These are phyloP conservation scores for Penicillium goetzii DNA, from an alignment of 495 filamentous ascomycete species.

Conservation along the genomic window DNA sequence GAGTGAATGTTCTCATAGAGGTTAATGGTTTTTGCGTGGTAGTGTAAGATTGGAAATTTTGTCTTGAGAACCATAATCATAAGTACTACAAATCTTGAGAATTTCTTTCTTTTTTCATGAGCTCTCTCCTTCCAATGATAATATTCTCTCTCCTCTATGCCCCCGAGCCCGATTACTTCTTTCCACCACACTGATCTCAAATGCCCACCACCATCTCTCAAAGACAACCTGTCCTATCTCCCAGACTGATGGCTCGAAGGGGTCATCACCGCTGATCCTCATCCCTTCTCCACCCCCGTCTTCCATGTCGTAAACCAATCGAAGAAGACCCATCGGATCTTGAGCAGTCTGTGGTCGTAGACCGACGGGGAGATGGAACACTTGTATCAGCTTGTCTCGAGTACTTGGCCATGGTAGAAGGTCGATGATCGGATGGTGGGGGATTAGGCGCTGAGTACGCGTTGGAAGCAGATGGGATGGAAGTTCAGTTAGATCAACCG, in stretches of 20 bases:
- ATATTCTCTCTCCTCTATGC: conserved; percentile 24
- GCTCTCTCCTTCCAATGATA: conserved; percentile 1
- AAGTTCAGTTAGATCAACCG: conserved; percentile 25
- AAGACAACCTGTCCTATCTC: conserved; percentile 25
- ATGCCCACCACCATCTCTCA: conserved; percentile 56
- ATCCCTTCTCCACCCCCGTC: conserved; percentile 47
- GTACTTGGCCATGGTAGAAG: conserved; percentile 53
- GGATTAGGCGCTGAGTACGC: conserved; percentile 31
- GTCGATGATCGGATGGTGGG: conserved; percentile 56
- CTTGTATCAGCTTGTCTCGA: conserved; percentile 48
- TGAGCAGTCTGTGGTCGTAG: conserved; percentile 41
- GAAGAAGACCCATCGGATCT: conserved; percentile 41
- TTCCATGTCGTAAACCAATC: conserved; percentile 53
- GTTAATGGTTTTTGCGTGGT: not conserved
- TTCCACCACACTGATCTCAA: conserved; percentile 47
- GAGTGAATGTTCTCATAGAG: not conserved
- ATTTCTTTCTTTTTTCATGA: not conserved
- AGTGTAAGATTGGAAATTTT: not conserved
- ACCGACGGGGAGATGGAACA: conserved; percentile 42
- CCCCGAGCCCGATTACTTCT: conserved; percentile 45
- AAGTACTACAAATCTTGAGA: not conserved
- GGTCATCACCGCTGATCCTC: conserved; percentile 39
- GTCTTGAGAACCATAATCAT: not conserved
- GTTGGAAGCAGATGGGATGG: conserved; percentile 36
- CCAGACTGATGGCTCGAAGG: conserved; percentile 32